These are phyloP conservation scores for Aspergillus sp. DNA, from an alignment of 2,329 filamentous ascomycete species.

Conservation along the genomic window DNA sequence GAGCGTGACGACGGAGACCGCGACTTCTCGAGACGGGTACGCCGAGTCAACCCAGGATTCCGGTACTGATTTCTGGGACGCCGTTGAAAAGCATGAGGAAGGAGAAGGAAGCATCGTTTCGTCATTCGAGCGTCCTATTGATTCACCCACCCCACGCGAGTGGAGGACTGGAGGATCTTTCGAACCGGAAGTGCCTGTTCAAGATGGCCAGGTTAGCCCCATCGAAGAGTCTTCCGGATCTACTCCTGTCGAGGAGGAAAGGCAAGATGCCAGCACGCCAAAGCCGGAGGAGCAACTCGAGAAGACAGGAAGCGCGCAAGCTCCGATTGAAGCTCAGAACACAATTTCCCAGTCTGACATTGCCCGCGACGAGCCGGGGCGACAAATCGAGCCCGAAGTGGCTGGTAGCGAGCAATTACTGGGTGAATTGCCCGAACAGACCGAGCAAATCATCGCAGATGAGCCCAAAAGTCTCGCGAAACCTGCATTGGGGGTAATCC, in stretches of 20 bases:
- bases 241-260: background rate
- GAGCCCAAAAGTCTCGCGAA: background rate
- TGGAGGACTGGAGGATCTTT: background rate
- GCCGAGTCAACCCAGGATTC: too few species aligned
- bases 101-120: too few species aligned
- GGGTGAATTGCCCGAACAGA: background rate
- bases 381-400: background rate
- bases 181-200: background rate
- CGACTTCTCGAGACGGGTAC: background rate
- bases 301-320: background rate
- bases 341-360: background rate
- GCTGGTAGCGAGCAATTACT: conserved; percentile 2
- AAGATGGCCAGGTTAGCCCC: background rate
- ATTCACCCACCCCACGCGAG: too few species aligned
- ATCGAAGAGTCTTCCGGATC: background rate
- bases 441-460: background rate
- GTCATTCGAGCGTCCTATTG: too few species aligned
- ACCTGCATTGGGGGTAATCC: too few species aligned
- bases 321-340: background rate
- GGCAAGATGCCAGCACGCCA: background rate
- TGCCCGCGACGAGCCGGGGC: background rate
- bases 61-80: too few species aligned
- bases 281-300: background rate
- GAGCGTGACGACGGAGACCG: background rate
- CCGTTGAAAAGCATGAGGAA: too few species aligned